Conservation (phyloP, 2,329 filamentous ascomycete genomes). For the Didymella exigua region DNA sequence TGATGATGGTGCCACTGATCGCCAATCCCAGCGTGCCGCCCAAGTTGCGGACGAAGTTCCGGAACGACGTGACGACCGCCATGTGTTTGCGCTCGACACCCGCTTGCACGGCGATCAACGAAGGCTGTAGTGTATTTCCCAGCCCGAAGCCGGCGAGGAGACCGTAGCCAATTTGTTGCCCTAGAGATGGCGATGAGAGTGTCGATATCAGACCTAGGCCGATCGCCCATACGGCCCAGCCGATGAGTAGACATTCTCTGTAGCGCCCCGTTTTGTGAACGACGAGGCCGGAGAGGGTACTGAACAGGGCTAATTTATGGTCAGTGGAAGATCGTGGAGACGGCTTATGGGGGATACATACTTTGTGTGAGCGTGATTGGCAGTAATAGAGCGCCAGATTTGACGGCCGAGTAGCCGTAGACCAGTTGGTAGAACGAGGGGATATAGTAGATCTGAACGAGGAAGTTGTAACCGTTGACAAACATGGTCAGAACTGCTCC, state of each 20-base stretch:
- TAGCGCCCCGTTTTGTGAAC: constrained; percentile 29
- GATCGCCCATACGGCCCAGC: constrained; percentile 30
- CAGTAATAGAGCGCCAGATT: constrained; percentile 58
- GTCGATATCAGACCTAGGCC: constrained; percentile 27
- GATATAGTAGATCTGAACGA: constrained; percentile 65
- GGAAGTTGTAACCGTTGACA: constrained; percentile 65
- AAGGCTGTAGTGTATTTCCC: constrained; percentile 60
- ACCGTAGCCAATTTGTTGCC: constrained; percentile 26
- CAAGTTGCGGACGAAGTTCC: constrained; percentile 67
- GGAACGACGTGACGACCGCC: constrained; percentile 66
- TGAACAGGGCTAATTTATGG: constrained; percentile 21
- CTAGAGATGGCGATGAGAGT: constrained; percentile 18
- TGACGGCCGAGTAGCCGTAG: constrained; percentile 53
- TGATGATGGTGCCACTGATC: constrained; percentile 47
- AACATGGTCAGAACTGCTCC: constrained; percentile 52
- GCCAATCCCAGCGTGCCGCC: constrained; percentile 66
- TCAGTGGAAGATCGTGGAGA: neutral
- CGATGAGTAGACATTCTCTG: constrained; percentile 25
- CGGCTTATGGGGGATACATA: constrained; percentile 1
- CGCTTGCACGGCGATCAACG: constrained; percentile 64
- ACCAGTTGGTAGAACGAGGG: constrained; percentile 68
- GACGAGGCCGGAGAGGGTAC: constrained; percentile 27
- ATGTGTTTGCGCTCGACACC: constrained; percentile 58
- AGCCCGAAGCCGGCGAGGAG: constrained; percentile 43
- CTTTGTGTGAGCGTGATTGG: constrained; percentile 53